Evolutionary conservation across 768 basidiomycete genomes (phyloP).

Genomic region (Hygrocybe punicea): DNA sequence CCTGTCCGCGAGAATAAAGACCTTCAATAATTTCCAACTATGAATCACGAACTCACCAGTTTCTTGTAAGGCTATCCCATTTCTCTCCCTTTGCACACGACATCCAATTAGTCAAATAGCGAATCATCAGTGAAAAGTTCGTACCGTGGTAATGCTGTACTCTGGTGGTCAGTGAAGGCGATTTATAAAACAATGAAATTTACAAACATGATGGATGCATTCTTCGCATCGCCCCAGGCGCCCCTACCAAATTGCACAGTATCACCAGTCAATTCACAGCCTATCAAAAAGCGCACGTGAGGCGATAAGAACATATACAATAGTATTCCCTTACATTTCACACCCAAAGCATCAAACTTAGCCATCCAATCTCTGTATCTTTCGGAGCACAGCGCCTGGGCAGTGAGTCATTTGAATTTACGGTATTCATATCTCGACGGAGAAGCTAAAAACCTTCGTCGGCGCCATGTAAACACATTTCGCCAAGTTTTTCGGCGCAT

Average conservation of each 20-base stretch:
- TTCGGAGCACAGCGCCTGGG: conserved; percentile 84
- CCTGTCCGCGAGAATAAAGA: conserved; percentile 36
- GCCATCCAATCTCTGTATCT: conserved; percentile 76
- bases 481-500: conserved; percentile 35
- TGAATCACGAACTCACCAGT: conserved; percentile 50
- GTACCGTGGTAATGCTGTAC: conserved; percentile 72
- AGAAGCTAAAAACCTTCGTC: conserved; percentile 59
- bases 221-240: conserved; percentile 70
- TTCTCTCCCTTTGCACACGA: conserved; percentile 71
- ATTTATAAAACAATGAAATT: background rate
- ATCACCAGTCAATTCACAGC: conserved; percentile 90
- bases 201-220: conserved; percentile 73
- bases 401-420: background rate
- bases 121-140: conserved; percentile 10
- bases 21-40: background rate
- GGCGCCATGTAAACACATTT: conserved; percentile 93
- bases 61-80: conserved; percentile 91
- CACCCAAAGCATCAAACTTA: conserved; percentile 73
- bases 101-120: background rate
- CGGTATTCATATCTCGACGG: background rate
- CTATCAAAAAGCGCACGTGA: conserved; percentile 36
- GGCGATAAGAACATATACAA: background rate
- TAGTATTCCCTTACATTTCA: conserved; percentile 56
- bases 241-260: conserved; percentile 64
- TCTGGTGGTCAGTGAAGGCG: conserved; percentile 3